Evolutionary conservation across 176 grass and related monocot genomes (phyloP).

Genomic region (Poa annua): DNA sequence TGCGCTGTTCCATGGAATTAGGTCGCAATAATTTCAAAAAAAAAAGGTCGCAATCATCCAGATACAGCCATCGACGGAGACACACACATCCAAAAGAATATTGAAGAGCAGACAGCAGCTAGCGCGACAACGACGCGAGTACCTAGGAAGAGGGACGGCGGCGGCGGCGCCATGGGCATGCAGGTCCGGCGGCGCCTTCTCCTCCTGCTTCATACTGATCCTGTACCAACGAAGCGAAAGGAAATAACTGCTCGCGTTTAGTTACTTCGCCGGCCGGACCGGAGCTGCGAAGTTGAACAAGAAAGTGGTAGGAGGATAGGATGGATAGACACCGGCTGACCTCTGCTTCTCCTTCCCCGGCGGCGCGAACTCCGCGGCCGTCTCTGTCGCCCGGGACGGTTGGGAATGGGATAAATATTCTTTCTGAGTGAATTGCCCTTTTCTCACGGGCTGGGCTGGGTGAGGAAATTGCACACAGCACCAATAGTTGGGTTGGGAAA

Average conservation of each 20-base stretch:
- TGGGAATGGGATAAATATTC: not conserved
- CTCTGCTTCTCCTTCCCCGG: not conserved
- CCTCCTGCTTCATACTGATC: not conserved
- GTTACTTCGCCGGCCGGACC: slow-evolving; percentile 1
- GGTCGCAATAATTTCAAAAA: no score
- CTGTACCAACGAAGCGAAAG: not conserved
- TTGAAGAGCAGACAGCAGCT: not conserved
- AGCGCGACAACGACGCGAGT: no score
- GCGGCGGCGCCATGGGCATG: not conserved
- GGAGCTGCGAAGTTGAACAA: not conserved
- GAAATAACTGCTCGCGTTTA: not conserved
- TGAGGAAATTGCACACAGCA: no score
- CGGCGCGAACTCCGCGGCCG: not conserved
- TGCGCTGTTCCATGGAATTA: not conserved
- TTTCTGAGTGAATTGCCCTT: no score
- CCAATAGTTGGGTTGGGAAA: no score
- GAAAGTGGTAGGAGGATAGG: not conserved
- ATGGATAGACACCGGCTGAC: not conserved
- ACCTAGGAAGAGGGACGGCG: not conserved
- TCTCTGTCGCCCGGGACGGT: not conserved
- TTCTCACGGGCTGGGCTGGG: no score
- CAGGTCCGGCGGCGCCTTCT: not conserved
- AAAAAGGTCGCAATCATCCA: not conserved
- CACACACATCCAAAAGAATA: not conserved
- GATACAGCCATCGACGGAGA: not conserved